Evolutionary conservation across 164 flowering plant species (phyloP).

Genomic region (Echeveria elegans): DNA sequence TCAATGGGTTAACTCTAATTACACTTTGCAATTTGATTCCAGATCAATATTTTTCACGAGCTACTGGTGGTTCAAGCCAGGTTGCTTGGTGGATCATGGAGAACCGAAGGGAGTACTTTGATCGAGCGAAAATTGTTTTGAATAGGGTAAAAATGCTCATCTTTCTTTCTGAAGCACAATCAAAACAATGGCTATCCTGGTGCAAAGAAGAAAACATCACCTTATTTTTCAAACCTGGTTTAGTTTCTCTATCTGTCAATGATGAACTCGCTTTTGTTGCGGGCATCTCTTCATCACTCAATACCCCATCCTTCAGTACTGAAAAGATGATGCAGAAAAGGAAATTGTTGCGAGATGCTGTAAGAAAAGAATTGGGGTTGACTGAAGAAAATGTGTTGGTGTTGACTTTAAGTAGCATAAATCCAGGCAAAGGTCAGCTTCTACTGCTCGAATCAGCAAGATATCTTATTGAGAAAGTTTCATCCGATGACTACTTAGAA

Average conservation of each 20-base stretch:
- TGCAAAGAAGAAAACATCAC: slow-evolving; percentile 80
- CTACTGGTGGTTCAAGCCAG: slow-evolving; percentile 67
- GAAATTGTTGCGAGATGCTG: slow-evolving; percentile 48
- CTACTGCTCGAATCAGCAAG: slow-evolving; percentile 74
- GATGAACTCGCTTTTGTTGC: slow-evolving; percentile 97
- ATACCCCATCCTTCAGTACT: slow-evolving; percentile 58
- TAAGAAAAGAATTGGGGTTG: slow-evolving; percentile 84
- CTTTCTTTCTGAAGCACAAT: slow-evolving; percentile 77
- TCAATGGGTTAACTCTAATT: slow-evolving; percentile 3
- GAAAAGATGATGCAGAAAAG: slow-evolving; percentile 74
- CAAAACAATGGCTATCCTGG: slow-evolving; percentile 88
- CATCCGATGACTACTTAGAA: slow-evolving; percentile 16
- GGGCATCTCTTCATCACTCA: slow-evolving; percentile 70
- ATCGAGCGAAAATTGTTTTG: slow-evolving; percentile 65
- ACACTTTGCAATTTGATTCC: slow-evolving; percentile 22
- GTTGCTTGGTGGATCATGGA: slow-evolving; percentile 99
- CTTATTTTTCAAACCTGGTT: slow-evolving; percentile 44
- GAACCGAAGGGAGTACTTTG: slow-evolving; percentile 82
- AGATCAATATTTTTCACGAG: slow-evolving; percentile 71
- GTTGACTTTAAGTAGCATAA: slow-evolving; percentile 85
- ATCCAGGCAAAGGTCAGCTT: slow-evolving; percentile 85
- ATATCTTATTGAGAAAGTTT: slow-evolving; percentile 26
- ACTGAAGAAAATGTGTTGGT: slow-evolving; percentile 76
- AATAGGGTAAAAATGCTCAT: slow-evolving; percentile 67
- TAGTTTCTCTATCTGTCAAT: slow-evolving; percentile 81